Percentiles rank a stretch among this genome's conserved stretches.
These are phyloP conservation scores for Mycena epipterygia DNA, from an alignment of 768 basidiomycete genomes.

Conservation along the genomic window DNA sequence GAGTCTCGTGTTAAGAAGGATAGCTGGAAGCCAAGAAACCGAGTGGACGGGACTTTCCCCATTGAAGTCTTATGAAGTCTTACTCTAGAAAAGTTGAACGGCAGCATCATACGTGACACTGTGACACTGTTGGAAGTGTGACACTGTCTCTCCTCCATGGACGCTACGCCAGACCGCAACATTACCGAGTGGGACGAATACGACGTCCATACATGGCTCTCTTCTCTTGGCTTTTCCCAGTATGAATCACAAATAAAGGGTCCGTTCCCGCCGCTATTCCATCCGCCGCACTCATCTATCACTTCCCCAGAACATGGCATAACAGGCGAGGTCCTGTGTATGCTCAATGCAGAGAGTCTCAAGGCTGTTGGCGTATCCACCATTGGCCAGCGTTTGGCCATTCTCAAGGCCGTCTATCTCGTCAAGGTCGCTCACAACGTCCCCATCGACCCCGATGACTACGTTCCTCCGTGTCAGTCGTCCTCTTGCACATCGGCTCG, in stretches of 20 bases:
- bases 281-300: constrained; percentile 29
- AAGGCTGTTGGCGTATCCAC: constrained; percentile 91
- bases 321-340: constrained; percentile 89
- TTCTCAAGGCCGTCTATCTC: constrained; percentile 93
- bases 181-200: constrained; percentile 80
- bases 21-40: no score
- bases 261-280: constrained; percentile 48
- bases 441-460: constrained; percentile 86
- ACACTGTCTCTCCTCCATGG: constrained; percentile 22
- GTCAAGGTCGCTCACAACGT: constrained; percentile 89
- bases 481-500: constrained; percentile 34
- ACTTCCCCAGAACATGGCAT: constrained; percentile 84
- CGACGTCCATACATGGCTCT: constrained; percentile 86
- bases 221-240: constrained; percentile 83
- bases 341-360: constrained; percentile 87
- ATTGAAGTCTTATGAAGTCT: no score
- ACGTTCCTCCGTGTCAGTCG: constrained; percentile 91
- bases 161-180: constrained; percentile 36
- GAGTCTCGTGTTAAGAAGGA: no score
- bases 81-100: no score
- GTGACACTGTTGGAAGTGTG: no score
- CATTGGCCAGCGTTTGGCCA: constrained; percentile 91
- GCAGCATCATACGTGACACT: no score
- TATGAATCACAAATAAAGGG: constrained; percentile 89
- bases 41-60: no score